A percentile compares a stretch with the other conserved stretches of the same genome.
Conservation (phyloP, 2,329 filamentous ascomycete species). For the Colletotrichum viniferum region DNA sequence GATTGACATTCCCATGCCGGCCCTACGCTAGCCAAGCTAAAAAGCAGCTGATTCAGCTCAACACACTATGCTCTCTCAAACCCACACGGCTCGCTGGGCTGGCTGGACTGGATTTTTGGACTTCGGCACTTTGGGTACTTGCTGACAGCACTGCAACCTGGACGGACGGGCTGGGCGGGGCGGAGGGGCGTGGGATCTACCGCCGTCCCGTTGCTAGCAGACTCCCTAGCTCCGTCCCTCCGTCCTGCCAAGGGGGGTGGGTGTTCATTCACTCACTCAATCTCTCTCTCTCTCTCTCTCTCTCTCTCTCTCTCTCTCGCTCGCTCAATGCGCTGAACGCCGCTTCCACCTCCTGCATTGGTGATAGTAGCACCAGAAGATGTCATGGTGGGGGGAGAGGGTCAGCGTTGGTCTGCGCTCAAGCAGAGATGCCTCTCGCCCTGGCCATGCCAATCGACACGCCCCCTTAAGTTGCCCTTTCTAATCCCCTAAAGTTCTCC, state of each 20-base stretch:
- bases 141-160: not conserved
- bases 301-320: not conserved
- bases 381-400: not conserved
- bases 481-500: not conserved
- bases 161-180: not conserved
- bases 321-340: not conserved
- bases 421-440: not conserved
- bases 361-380: conserved; percentile 3
- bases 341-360: conserved; percentile 6
- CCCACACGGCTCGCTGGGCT: not conserved
- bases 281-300: not conserved
- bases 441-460: conserved; percentile 15
- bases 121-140: not conserved
- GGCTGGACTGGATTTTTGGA: not conserved
- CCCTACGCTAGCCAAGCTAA: not conserved
- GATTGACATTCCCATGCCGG: not conserved
- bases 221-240: conserved; percentile 3
- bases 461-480: not conserved
- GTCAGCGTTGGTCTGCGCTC: not conserved
- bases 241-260: not conserved
- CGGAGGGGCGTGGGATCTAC: not conserved
- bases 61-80: not conserved
- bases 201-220: conserved; percentile 11
- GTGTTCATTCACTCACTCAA: not conserved
- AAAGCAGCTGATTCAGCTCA: not conserved